Percentiles rank a stretch among this genome's conserved stretches.
phyloP scores from a whole-genome alignment of 305 asterid species.

The Withania somnifera region DNA sequence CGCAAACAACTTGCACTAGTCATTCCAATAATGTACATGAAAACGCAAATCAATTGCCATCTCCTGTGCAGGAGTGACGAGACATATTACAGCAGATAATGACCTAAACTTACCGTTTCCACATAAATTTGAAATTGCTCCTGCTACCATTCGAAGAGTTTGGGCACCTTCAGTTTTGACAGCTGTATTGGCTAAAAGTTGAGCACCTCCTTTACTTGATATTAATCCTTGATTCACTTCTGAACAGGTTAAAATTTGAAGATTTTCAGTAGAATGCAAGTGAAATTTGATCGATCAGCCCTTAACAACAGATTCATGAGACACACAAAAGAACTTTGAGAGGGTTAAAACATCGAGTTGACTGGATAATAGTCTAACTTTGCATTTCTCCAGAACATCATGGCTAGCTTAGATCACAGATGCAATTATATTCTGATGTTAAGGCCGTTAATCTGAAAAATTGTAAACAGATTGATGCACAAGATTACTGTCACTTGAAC shows the following conservation, averaged over 20 bases:
- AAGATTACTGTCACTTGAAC: not conserved
- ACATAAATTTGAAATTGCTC: slow-evolving; percentile 88
- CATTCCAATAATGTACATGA: not conserved
- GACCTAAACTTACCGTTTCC: slow-evolving; percentile 57
- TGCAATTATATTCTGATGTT: not conserved
- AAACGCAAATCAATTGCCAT: not conserved
- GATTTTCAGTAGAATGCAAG: not conserved
- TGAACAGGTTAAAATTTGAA: slow-evolving; percentile 19
- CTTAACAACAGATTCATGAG: not conserved
- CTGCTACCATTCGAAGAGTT: slow-evolving; percentile 89
- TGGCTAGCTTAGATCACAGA: not conserved
- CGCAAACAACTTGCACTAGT: not conserved
- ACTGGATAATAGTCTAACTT: not conserved
- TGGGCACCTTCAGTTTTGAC: slow-evolving; percentile 66
- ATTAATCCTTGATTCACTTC: slow-evolving; percentile 69
- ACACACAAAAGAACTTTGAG: not conserved
- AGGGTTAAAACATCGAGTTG: not conserved
- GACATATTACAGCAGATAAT: not conserved
- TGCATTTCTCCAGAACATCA: not conserved
- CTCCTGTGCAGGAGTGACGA: not conserved
- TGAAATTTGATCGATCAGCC: not conserved
- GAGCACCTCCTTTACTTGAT: slow-evolving; percentile 63
- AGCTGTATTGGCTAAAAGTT: slow-evolving; percentile 59
- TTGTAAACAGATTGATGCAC: not conserved
- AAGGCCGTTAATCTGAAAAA: not conserved